A percentile compares a stretch with the other conserved stretches of the same genome.
Evolutionary conservation across 1,139 yeast species (phyloP).

Genomic region (Diutina mesorugosa): DNA sequence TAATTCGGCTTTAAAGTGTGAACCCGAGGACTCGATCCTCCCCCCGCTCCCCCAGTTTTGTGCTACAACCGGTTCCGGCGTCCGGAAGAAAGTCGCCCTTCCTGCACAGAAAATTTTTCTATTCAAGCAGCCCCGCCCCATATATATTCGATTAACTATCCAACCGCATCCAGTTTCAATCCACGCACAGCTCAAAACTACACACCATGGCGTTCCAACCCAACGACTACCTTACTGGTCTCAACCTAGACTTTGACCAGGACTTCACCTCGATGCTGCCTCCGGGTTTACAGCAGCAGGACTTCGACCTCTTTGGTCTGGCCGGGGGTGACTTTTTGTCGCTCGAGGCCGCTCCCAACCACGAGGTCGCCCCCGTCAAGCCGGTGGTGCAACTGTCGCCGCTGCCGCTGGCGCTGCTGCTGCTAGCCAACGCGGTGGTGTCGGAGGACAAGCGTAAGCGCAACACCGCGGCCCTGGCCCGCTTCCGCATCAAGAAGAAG

Average conservation of each 20-base stretch:
- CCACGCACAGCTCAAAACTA: not conserved
- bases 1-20: not conserved
- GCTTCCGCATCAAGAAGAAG: slow-evolving; percentile 51
- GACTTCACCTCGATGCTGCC: not conserved
- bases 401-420: slow-evolving; percentile 3
- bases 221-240: slow-evolving; percentile 28
- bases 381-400: slow-evolving; percentile 6
- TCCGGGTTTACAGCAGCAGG: slow-evolving; percentile 10
- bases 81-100: not conserved
- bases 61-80: not conserved
- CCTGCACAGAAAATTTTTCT: not conserved
- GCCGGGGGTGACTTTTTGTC: slow-evolving; percentile 9
- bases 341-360: not conserved
- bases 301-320: slow-evolving; percentile 26
- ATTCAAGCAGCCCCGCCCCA: not conserved
- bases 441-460: slow-evolving; percentile 36
- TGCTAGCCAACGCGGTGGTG: not conserved
- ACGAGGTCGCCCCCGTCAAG: slow-evolving; percentile 4
- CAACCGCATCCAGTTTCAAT: not conserved
- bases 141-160: not conserved
- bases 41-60: not conserved
- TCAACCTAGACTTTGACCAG: slow-evolving; percentile 8
- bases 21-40: not conserved
- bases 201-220: slow-evolving; percentile 27
- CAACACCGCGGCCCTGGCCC: slow-evolving; percentile 52